phyloP scores from a whole-genome alignment of 228 moss, liverwort and hornwort species.

The Sphagnum magellanicum region DNA sequence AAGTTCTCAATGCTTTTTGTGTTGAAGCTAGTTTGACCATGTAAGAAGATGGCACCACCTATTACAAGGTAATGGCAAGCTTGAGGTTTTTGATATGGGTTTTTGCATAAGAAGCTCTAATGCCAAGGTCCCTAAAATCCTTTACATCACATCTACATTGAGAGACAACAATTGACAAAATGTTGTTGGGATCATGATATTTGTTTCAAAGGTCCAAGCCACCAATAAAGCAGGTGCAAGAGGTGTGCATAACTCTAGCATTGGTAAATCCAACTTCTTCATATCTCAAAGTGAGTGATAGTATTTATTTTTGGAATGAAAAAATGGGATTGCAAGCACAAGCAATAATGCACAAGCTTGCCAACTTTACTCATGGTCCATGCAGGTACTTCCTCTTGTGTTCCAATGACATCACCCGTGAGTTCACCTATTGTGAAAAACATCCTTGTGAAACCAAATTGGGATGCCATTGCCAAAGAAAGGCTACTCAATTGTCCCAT shows the following conservation, averaged over 20 bases:
- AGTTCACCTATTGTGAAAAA: constrained; percentile 39
- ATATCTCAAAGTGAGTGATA: constrained; percentile 77
- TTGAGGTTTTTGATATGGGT: too few relatives aligned
- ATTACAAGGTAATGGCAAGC: constrained; percentile 62
- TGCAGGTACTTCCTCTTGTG: constrained; percentile 41
- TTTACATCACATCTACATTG: too few relatives aligned
- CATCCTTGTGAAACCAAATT: constrained; percentile 45
- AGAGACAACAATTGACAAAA: too few relatives aligned
- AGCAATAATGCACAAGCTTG: constrained; percentile 33
- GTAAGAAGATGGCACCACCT: constrained; percentile 91
- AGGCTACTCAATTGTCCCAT: constrained; percentile 33
- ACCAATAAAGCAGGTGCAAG: constrained; percentile 50
- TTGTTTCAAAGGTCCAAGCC: constrained; percentile 76
- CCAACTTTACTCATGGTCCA: constrained; percentile 47
- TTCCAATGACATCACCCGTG: too few relatives aligned
- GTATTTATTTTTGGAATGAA: constrained; percentile 28
- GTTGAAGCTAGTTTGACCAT: constrained; percentile 94
- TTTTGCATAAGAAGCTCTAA: too few relatives aligned
- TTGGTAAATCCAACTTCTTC: constrained; percentile 70
- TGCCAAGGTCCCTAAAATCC: too few relatives aligned
- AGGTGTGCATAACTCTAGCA: constrained; percentile 79
- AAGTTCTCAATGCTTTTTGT: constrained; percentile 92
- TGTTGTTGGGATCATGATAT: too few relatives aligned
- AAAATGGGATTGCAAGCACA: constrained; percentile 39
- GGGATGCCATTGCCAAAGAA: constrained; percentile 60